A percentile compares a stretch with the other conserved stretches of the same genome.
These are phyloP conservation scores for Sugiyamaella smithiae DNA, from an alignment of 805 yeast species.

Conservation along the genomic window DNA sequence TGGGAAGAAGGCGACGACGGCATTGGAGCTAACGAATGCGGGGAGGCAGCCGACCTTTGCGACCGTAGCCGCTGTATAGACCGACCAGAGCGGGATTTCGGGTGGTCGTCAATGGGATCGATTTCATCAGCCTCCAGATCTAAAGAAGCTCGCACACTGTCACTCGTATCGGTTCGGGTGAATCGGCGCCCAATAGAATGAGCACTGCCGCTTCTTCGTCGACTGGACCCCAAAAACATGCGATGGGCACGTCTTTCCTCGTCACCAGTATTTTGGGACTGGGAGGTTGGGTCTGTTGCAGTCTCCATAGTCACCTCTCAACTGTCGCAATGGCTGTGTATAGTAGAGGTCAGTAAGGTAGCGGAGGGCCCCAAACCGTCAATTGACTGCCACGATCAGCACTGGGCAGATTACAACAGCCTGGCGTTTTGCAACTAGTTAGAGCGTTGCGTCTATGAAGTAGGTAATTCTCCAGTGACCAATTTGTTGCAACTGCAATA, in stretches of 20 bases:
- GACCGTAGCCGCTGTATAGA: not conserved
- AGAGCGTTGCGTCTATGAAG: not conserved
- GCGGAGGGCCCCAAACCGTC: too few species aligned
- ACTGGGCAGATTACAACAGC: too few species aligned
- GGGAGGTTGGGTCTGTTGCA: not conserved
- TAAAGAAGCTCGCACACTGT: not conserved
- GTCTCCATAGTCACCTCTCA: conserved; percentile 1
- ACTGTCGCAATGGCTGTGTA: too few species aligned
- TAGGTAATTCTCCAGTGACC: too few species aligned
- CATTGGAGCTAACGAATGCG: not conserved
- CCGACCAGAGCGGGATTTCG: not conserved
- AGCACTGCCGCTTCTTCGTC: conserved; percentile 1
- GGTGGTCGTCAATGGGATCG: conserved; percentile 1
- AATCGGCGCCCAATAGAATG: conserved; percentile 2
- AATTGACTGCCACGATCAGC: too few species aligned
- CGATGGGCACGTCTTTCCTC: conserved; percentile 1
- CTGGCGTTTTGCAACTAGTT: not conserved
- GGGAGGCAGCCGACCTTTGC: conserved; percentile 1
- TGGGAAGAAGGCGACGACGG: not conserved
- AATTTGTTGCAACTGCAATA: conserved; percentile 1
- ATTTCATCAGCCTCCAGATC: not conserved
- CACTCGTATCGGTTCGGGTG: not conserved
- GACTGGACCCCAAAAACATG: not conserved
- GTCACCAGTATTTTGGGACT: not conserved
- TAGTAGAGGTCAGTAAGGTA: too few species aligned